Percentiles rank a stretch among this genome's conserved stretches.
These are phyloP conservation scores for Chlamydomonas sp. DNA, from an alignment of 139 green algal species.

Conservation along the genomic window DNA sequence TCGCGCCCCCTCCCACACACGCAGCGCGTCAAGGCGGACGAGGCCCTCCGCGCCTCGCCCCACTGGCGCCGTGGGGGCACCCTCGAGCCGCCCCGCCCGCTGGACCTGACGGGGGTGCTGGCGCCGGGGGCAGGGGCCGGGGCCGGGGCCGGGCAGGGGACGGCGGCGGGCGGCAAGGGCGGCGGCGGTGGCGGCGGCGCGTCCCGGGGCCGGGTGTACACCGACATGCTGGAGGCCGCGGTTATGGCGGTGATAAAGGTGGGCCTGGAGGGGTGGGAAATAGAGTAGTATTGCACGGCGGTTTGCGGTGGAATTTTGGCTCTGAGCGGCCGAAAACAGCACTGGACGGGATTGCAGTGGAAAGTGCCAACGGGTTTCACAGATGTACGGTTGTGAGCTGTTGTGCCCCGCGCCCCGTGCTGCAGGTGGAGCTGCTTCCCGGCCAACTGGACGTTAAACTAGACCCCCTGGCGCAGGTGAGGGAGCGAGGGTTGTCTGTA, in stretches of 20 bases:
- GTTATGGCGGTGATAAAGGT: slow-evolving; percentile 47
- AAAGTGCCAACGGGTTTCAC: too few species aligned
- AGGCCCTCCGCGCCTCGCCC: background rate
- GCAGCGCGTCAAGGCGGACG: slow-evolving; percentile 10
- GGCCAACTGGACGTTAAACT: slow-evolving; percentile 31
- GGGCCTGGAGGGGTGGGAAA: background rate
- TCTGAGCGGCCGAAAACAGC: too few species aligned
- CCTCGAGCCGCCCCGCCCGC: background rate
- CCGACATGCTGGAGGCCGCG: slow-evolving; percentile 50
- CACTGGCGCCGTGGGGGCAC: background rate
- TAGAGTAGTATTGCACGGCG: background rate
- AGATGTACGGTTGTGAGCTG: too few species aligned
- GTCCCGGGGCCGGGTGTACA: slow-evolving; percentile 4
- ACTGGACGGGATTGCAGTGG: too few species aligned
- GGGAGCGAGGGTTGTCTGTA: background rate
- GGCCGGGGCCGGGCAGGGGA: background rate
- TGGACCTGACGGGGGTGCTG: slow-evolving; percentile 2
- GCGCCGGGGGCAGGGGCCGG: too few species aligned
- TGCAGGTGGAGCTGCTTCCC: slow-evolving; percentile 34
- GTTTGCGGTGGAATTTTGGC: too few species aligned
- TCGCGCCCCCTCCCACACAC: too few species aligned
- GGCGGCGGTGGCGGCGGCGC: too few species aligned
- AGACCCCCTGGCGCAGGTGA: slow-evolving; percentile 32
- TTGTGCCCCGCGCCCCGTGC: too few species aligned
- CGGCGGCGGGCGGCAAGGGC: too few species aligned